These are phyloP conservation scores for Clonostachys solani DNA, from an alignment of 2,329 filamentous ascomycete genomes.

Conservation along the genomic window DNA sequence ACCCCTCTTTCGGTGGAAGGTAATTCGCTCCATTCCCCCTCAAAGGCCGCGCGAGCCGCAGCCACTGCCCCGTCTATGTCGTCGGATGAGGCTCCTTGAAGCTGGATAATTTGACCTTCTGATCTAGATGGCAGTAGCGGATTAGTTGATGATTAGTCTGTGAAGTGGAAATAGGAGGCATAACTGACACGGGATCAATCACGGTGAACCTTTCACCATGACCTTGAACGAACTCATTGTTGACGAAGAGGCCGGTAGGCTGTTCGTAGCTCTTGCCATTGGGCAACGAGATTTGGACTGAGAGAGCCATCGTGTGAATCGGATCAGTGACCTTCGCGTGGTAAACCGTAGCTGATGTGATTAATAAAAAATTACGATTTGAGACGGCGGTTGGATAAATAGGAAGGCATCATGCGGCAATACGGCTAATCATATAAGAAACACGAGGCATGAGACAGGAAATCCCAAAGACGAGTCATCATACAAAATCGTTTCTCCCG, in stretches of 20 bases:
- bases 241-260: constrained; percentile 75
- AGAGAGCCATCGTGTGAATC: too few relatives aligned
- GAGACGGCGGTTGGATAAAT: too few relatives aligned
- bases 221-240: constrained; percentile 73
- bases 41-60: constrained; percentile 59
- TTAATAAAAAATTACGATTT: too few relatives aligned
- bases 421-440: too few relatives aligned
- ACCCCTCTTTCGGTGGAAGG: constrained; percentile 59
- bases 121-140: constrained; percentile 1
- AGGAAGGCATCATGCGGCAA: too few relatives aligned
- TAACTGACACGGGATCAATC: constrained; percentile 63
- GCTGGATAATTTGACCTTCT: constrained; percentile 6
- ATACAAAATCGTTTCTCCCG: too few relatives aligned
- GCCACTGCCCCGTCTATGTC: constrained; percentile 11
- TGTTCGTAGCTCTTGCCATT: constrained; percentile 71
- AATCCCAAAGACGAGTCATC: too few relatives aligned
- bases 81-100: constrained; percentile 5
- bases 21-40: constrained; percentile 63
- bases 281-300: constrained; percentile 41
- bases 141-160: too few relatives aligned
- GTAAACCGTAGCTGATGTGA: too few relatives aligned
- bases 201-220: constrained; percentile 59
- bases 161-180: too few relatives aligned
- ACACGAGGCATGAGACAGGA: too few relatives aligned
- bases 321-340: too few relatives aligned